Evolutionary conservation across 2,329 filamentous ascomycete genomes (phyloP).

Genomic region (Fusarium aywerte): DNA sequence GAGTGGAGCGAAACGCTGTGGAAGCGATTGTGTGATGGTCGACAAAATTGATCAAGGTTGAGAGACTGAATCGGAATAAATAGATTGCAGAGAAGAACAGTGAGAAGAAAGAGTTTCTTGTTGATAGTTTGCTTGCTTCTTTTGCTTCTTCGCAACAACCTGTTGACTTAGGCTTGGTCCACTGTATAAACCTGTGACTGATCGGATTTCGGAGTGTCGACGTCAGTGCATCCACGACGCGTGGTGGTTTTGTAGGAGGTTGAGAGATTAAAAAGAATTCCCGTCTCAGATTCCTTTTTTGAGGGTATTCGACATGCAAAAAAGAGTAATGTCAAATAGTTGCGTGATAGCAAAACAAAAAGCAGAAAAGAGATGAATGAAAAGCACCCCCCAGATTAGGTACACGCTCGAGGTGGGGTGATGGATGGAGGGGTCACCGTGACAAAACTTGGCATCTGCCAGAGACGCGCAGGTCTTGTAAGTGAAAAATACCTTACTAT

Average conservation of each 20-base stretch:
- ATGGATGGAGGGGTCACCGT: constrained; percentile 34
- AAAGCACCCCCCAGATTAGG: constrained; percentile 1
- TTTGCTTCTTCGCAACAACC: constrained; percentile 21
- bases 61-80: neutral
- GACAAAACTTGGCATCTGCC: constrained; percentile 28
- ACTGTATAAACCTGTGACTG: constrained; percentile 16
- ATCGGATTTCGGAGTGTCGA: constrained; percentile 10
- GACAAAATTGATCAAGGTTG: neutral
- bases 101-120: neutral
- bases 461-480: constrained; percentile 25
- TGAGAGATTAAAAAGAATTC: neutral
- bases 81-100: neutral
- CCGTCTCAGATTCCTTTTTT: constrained; percentile 3
- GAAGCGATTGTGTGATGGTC: constrained; percentile 32
- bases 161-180: constrained; percentile 18
- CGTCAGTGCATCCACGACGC: constrained; percentile 8
- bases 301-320: neutral
- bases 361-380: neutral
- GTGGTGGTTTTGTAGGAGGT: neutral
- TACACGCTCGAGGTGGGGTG: constrained; percentile 28
- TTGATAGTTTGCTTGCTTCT: constrained; percentile 13
- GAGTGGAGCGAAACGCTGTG: constrained; percentile 37
- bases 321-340: neutral
- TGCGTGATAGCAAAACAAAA: neutral
- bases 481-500: constrained; percentile 9